Evolutionary conservation across 2,329 filamentous ascomycete genomes (phyloP), one percentile per base, ranked within the genome.

Genomic region (Didymella pomorum): DNA sequence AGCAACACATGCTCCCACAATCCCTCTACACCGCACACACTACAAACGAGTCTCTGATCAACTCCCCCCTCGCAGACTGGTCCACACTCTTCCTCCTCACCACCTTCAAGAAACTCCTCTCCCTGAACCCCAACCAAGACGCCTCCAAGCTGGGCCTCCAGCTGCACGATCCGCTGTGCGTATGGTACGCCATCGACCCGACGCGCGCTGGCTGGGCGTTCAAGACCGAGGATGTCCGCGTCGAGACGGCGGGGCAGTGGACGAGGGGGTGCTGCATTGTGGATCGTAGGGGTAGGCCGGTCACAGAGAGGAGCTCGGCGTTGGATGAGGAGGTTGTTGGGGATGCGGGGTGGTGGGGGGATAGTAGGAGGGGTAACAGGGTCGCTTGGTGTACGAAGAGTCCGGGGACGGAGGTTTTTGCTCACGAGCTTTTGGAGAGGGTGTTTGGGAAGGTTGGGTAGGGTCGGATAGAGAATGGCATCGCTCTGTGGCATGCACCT

Each of bases 161-260:
- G 52, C 67, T 83, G 8, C 81, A 83, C 61, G 81, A 83, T 62
- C 81, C 81, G 5, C 67, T 78, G 14, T 72, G 71, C 2, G 68
- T 79, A 2, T 79, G 76, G 76, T 79, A 79, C 54, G 68, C 66
- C 5, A 50, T 77, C 1, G 63, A 62, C 1, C 14, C 67, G 1
- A 33, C 41, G 1, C 59, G 70, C 21, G 14, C 60, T 0, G 55
- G 49, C 0, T 81, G 79, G 79, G 61, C 72, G 23, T 72, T 80
- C 50, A 70, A 68, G 18, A 64, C 70, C n/a, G 71, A 96, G 76
- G 95, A 99, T 74, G 89, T 99, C 55, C 85, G 95, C 20, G 82
- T 99, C 39, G 95, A 99, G 79, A 96, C 93, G 0, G 81, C 86
- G 2, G 95, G 94, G 1, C 95, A 98, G 80, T 99, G 95, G 95